Base-by-base conservation (phyloP, 1,284 basidiomycete genomes). In the Quambalaria eucalypti region DNA sequence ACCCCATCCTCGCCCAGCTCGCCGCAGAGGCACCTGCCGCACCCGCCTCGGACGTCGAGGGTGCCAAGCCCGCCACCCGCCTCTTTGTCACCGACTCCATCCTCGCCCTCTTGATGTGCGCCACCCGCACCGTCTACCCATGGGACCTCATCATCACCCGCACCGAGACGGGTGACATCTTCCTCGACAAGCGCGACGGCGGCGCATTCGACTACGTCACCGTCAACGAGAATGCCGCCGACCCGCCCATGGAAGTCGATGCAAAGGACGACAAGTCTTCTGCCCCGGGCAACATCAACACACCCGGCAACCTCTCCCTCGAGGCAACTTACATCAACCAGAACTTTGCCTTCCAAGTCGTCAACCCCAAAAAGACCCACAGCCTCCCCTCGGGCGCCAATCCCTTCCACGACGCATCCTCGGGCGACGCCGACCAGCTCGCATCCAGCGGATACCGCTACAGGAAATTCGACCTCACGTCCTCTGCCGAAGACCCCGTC, bases 291-390 rank as follows among this genome's bases (percentile, higher is more conserved):
- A 88, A 90, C 12, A 90, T 96, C 79, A 99, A 99, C 80, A 85
- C 90, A 12, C 90, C 92, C 2, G 88, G 89, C 1, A 90, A 89
- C 1, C 82, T 99, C 48, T 92, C 91, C 2, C 82, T 98, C 44
- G 95, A 99, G 78, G 95, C 95, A 10, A 97, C 93, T 30, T 98
- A 95, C 78, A 90, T 99, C 81, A 97, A 97, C 80, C 90, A 96
- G 77, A 97, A 97, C 80, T 99, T 97, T 75, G 86, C 87, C 28
- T 95, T 93, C 81, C 95, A 98, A 78, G 86, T 90, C 48, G 92
- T 95, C 54, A 82, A 84, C 61, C 89, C 93, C 76, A 82, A 77
- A 40, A 83, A 85, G 7, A 62, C 60, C 51, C 60, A 62, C 60
- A 59, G 60, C 56, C 51, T 76, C 62, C 47, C 73, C 71, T 55